A percentile compares a stretch with the other conserved stretches of the same genome.
These are phyloP conservation scores for Piloderma croceum DNA, from an alignment of 768 basidiomycete genomes.

Conservation along the genomic window DNA sequence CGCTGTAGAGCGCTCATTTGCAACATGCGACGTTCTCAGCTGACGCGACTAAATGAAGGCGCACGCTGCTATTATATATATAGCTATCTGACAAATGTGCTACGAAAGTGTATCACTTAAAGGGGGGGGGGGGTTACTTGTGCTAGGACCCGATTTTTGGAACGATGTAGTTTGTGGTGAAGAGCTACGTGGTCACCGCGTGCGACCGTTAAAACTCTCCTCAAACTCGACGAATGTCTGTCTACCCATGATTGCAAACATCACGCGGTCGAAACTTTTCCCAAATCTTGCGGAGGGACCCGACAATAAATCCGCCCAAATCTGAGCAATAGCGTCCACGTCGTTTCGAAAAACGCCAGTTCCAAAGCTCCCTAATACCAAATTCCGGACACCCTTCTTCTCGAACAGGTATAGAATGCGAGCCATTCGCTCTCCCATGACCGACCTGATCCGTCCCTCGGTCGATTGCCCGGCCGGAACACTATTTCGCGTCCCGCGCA, in stretches of 20 bases:
- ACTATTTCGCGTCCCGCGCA: slow-evolving; percentile 22
- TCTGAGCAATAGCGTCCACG: not conserved
- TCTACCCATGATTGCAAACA: slow-evolving; percentile 25
- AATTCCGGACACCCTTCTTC: slow-evolving; percentile 34
- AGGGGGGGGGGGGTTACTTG: too few species aligned
- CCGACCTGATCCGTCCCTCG: slow-evolving; percentile 24
- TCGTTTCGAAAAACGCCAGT: slow-evolving; percentile 31
- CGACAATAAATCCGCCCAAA: not conserved
- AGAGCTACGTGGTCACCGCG: too few species aligned
- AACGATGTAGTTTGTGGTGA: too few species aligned
- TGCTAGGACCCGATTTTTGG: too few species aligned
- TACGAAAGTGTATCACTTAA: too few species aligned
- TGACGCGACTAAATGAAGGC: too few species aligned
- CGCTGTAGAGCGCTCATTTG: too few species aligned
- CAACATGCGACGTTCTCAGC: too few species aligned
- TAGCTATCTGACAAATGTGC: too few species aligned
- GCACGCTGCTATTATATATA: too few species aligned
- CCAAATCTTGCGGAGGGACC: not conserved
- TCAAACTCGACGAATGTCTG: slow-evolving; percentile 30
- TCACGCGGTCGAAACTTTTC: not conserved
- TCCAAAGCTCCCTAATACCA: slow-evolving; percentile 49
- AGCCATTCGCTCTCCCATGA: slow-evolving; percentile 49
- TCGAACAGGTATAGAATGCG: slow-evolving; percentile 45
- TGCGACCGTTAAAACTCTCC: too few species aligned
- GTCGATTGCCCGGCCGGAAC: not conserved